Percentiles rank a stretch among this genome's conserved stretches.
Conservation (phyloP, 2,329 filamentous ascomycete genomes). For the Cercospora zeina region DNA sequence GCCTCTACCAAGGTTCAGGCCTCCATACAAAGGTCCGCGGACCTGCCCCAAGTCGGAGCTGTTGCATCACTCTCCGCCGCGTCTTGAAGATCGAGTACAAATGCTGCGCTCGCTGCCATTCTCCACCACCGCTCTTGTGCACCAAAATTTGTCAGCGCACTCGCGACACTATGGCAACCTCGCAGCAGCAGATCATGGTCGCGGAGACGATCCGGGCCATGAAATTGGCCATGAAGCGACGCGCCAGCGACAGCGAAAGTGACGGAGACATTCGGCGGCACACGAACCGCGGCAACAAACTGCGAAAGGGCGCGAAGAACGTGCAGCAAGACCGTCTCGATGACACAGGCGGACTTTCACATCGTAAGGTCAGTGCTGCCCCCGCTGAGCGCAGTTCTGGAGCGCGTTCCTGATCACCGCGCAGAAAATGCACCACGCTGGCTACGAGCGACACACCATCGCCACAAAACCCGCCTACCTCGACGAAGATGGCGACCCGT, state of each 20-base stretch:
- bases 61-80: not conserved
- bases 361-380: conserved; percentile 64
- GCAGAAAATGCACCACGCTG: conserved; percentile 71
- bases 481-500: conserved; percentile 68
- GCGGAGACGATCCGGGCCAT: conserved; percentile 67
- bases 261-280: conserved; percentile 69
- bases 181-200: conserved; percentile 58
- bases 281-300: conserved; percentile 75
- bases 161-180: conserved; percentile 42
- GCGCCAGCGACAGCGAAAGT: conserved; percentile 71
- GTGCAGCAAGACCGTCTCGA: conserved; percentile 69
- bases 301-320: conserved; percentile 73
- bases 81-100: not conserved
- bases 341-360: conserved; percentile 59
- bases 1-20: no score
- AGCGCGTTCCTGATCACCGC: not conserved
- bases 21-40: no score
- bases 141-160: not conserved
- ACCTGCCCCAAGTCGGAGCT: not conserved
- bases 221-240: conserved; percentile 65
- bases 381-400: not conserved
- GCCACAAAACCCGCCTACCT: conserved; percentile 70
- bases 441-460: conserved; percentile 71
- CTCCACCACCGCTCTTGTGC: not conserved
- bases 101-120: not conserved